phyloP scores from a whole-genome alignment of 192 early-diverging fungal species.

The Umbelopsis sp. region DNA sequence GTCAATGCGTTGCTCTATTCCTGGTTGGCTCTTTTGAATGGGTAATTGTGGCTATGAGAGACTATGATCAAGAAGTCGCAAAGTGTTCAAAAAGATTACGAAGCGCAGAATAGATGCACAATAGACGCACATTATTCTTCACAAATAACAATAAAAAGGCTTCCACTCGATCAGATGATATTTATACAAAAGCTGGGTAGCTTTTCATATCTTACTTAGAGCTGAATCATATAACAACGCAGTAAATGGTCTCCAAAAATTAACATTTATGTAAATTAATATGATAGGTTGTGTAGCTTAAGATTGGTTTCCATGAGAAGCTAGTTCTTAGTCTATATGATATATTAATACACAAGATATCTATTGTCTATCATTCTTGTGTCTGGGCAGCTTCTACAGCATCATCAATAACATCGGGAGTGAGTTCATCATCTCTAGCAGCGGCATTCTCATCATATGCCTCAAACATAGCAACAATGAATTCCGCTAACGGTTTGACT shows the following conservation, averaged over 20 bases:
- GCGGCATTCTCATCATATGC: constrained; percentile 22
- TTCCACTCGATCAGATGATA: too few species aligned
- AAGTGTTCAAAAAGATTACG: background rate
- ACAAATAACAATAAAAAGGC: too few species aligned
- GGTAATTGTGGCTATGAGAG: background rate
- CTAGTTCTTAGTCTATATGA: too few species aligned
- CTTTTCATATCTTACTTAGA: too few species aligned
- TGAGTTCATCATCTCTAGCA: background rate
- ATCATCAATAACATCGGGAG: constrained; percentile 14
- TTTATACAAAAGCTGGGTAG: too few species aligned
- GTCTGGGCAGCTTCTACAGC: constrained; percentile 17
- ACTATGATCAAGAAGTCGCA: constrained; percentile 2
- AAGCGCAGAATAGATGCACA: background rate
- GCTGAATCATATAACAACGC: too few species aligned
- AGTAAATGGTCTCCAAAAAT: too few species aligned
- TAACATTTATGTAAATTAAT: too few species aligned
- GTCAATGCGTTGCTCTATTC: constrained; percentile 43
- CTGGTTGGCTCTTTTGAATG: constrained; percentile 12
- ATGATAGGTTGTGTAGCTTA: too few species aligned
- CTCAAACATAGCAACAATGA: constrained; percentile 60
- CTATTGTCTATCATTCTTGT: background rate
- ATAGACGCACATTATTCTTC: too few species aligned
- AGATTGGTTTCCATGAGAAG: too few species aligned
- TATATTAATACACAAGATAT: background rate
- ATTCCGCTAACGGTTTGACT: constrained; percentile 69